Conservation (phyloP, 148 eudicot genomes). For the Pharnaceum exiguum region DNA sequence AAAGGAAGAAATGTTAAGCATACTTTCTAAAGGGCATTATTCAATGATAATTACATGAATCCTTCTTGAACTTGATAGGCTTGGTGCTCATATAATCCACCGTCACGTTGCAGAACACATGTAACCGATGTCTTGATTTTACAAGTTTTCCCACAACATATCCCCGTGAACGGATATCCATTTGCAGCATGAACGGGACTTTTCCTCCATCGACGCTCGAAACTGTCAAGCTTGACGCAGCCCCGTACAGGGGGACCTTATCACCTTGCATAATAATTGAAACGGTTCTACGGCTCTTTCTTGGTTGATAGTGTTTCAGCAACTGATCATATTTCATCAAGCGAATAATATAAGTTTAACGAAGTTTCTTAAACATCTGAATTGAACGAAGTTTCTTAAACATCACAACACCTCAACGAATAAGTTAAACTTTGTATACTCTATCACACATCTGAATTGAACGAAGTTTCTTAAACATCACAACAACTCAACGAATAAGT, state of each 20-base stretch:
- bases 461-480: too few relatives aligned
- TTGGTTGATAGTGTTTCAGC: conserved; percentile 65
- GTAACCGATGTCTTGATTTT: conserved; percentile 41
- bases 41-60: conserved; percentile 45
- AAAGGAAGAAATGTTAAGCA: not conserved
- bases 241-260: conserved; percentile 88
- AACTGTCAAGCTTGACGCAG: conserved; percentile 51
- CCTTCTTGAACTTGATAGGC: conserved; percentile 65
- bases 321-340: conserved; percentile 41
- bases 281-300: conserved; percentile 57
- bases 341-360: too few relatives aligned
- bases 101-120: conserved; percentile 49
- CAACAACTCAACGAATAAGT: too few relatives aligned
- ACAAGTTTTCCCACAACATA: conserved; percentile 88
- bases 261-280: conserved; percentile 47
- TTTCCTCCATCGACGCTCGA: conserved; percentile 24
- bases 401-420: too few relatives aligned
- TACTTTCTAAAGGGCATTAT: too few relatives aligned
- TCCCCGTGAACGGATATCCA: conserved; percentile 49
- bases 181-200: conserved; percentile 56
- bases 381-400: too few relatives aligned
- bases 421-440: too few relatives aligned
- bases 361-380: too few relatives aligned
- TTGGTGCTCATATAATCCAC: conserved; percentile 59
- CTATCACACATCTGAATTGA: too few relatives aligned